Evolutionary conservation across 306 rosid genomes (phyloP).

Genomic region (Oxytropis ochrocephala): DNA sequence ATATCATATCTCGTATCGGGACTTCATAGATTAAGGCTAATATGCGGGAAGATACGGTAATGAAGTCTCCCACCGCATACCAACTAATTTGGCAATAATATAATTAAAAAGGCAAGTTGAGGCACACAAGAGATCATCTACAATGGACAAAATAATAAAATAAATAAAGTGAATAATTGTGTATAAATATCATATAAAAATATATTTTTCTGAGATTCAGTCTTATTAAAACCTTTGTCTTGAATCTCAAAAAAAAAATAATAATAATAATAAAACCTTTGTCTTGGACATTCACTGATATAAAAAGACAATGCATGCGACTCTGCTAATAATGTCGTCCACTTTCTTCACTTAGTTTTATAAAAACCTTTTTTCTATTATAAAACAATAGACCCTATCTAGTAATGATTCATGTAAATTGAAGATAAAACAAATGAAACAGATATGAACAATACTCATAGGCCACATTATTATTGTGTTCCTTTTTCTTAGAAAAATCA

Average conservation of each 20-base stretch:
- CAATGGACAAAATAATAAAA: not conserved
- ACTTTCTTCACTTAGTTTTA: not conserved
- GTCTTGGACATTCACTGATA: not conserved
- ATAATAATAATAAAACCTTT: no score
- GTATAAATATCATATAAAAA: no score
- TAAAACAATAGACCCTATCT: not conserved
- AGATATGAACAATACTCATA: not conserved
- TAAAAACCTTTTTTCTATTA: not conserved
- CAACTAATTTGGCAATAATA: no score
- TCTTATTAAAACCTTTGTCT: no score
- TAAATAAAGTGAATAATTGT: no score
- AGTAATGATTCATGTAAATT: not conserved
- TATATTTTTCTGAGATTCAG: no score
- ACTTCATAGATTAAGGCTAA: not conserved
- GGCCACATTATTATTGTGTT: not conserved
- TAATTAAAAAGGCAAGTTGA: not conserved
- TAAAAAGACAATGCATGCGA: not conserved
- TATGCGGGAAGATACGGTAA: no score
- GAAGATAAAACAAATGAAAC: not conserved
- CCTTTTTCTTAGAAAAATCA: not conserved
- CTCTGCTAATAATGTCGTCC: not conserved
- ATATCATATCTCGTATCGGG: no score
- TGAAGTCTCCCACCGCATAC: no score
- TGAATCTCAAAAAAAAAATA: no score
- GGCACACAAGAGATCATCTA: not conserved